Conservation (phyloP, 306 rosid genomes). For the Dalbergia cultrata region DNA sequence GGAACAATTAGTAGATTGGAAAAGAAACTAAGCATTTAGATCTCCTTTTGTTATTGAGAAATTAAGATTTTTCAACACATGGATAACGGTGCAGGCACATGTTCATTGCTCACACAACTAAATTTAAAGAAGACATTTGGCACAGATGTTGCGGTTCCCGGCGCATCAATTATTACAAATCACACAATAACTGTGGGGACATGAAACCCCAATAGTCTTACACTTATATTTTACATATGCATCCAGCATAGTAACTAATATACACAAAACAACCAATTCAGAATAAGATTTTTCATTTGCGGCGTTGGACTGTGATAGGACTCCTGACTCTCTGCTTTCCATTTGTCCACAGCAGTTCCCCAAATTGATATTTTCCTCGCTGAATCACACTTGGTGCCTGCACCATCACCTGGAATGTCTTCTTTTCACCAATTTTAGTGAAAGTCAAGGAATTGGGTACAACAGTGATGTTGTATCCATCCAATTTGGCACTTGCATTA, state of each 20-base stretch:
- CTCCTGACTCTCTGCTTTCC: constrained; percentile 62
- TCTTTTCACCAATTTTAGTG: constrained; percentile 56
- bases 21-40: no score
- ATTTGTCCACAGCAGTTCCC: constrained; percentile 52
- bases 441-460: constrained; percentile 56
- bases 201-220: background rate
- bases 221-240: background rate
- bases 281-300: background rate
- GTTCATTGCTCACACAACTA: no score
- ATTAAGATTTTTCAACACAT: no score
- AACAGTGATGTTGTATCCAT: constrained; percentile 47
- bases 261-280: background rate
- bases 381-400: constrained; percentile 25
- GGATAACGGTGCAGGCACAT: no score
- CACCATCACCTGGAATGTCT: constrained; percentile 50
- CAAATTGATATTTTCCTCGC: background rate
- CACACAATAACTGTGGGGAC: background rate
- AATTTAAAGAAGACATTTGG: no score
- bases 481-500: constrained; percentile 39
- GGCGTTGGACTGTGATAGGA: constrained; percentile 49
- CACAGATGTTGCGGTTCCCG: background rate
- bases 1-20: no score
- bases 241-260: no score
- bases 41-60: no score
- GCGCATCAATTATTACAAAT: background rate